Conservation (phyloP, 352 stramenopile genomes). For the Phytophthora sansomeana region DNA sequence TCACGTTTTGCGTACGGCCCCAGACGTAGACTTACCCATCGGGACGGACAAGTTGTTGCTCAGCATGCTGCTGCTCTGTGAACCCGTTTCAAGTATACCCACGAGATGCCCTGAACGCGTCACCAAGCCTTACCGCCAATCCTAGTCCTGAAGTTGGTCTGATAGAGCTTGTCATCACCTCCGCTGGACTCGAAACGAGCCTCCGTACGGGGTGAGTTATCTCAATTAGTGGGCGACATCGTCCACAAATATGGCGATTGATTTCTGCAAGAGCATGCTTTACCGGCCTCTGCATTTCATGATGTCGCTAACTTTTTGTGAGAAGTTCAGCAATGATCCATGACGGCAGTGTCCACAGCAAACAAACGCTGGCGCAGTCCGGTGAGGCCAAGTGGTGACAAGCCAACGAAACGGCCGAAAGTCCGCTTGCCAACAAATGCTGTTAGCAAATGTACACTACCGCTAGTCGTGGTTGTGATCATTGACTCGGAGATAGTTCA, state of each 20-base stretch:
- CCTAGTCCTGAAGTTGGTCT: not conserved
- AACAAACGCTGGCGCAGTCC: not conserved
- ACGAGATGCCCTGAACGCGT: not conserved
- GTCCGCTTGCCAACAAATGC: not conserved
- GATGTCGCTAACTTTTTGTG: not conserved
- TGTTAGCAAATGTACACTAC: not conserved
- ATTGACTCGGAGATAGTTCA: not conserved
- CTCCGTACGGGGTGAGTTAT: slow-evolving; percentile 1
- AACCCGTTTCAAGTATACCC: not conserved
- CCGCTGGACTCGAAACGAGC: not conserved
- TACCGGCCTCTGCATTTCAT: not conserved
- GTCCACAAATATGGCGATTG: slow-evolving; percentile 1
- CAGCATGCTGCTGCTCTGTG: not conserved
- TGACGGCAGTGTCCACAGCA: slow-evolving; percentile 18
- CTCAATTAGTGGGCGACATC: slow-evolving; percentile 10
- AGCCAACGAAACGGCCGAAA: slow-evolving; percentile 18
- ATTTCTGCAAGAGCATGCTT: slow-evolving; percentile 9
- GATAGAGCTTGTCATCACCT: not conserved
- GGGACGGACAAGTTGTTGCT: not conserved
- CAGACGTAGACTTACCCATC: no score
- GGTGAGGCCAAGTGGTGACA: no score
- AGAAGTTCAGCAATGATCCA: not conserved
- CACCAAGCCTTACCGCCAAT: slow-evolving; percentile 3
- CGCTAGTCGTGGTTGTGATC: not conserved
- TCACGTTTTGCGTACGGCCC: no score